These are phyloP conservation scores for Botryotinia calthae DNA, from an alignment of 2,329 filamentous ascomycete species.

Conservation along the genomic window DNA sequence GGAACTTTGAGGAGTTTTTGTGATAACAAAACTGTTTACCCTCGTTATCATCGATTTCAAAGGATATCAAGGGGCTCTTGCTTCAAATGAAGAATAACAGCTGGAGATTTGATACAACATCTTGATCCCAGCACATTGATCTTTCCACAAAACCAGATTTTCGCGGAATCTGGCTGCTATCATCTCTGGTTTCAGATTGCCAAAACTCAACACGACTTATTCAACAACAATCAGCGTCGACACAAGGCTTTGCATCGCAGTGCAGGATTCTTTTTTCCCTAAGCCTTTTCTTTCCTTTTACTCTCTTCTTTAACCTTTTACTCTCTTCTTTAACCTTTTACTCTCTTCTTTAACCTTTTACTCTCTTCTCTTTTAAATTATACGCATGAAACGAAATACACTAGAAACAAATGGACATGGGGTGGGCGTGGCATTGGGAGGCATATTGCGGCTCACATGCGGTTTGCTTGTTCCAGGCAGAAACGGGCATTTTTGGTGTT, in stretches of 20 bases:
- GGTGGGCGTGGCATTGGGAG: conserved; percentile 1
- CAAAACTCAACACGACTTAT: not conserved
- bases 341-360: not conserved
- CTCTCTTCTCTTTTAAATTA: not conserved
- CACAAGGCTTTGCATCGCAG: not conserved
- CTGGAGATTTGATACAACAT: not conserved
- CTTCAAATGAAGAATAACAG: too few relatives aligned
- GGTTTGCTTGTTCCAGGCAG: not conserved
- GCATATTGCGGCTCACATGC: not conserved
- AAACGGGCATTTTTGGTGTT: not conserved
- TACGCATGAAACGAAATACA: conserved; percentile 12
- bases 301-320: not conserved
- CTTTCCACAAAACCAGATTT: not conserved
- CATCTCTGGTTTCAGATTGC: not conserved
- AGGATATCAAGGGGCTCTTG: not conserved
- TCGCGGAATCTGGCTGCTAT: not conserved
- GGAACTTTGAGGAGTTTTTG: conserved; percentile 44
- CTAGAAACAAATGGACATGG: not conserved
- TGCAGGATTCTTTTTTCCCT: too few relatives aligned
- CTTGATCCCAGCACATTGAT: not conserved
- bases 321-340: not conserved
- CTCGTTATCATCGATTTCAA: not conserved
- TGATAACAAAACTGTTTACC: not conserved
- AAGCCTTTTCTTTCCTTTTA: not conserved
- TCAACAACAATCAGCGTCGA: not conserved